Evolutionary conservation across 768 basidiomycete genomes (phyloP), one percentile per base, ranked within the genome.

Genomic region (Piloderma croceum): DNA sequence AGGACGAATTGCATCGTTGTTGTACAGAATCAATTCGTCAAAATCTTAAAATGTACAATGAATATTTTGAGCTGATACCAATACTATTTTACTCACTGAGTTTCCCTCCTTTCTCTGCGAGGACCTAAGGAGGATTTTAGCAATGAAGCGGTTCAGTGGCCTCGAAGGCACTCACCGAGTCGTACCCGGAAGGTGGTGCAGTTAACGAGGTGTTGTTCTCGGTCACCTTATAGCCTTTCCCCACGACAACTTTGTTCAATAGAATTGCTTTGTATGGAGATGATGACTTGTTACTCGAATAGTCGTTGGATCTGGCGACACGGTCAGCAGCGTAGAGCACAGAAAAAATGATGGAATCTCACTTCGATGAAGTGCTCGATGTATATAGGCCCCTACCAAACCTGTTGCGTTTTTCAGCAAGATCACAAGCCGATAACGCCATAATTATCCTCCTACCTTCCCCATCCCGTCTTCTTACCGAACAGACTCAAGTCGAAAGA

Each of bases 291-390:
- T 81, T 82, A 38, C 63, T 66, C 9, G 81, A 81, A 52, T 85
- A 85, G 58, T 85, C 82, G 44, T 83, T 78, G 13, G 82, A 81
- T 49, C 76, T 77, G 27, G 9, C 35, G 24, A 18, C 20, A 13
- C 33, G 41, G 31, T 33, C 6, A 39, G 31, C 5, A 40, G 37
- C 13, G 12, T 10, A 27, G 10, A 36, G 32, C 19, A 31, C 15
- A 12, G 24, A 7, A 12, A 15, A 46, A 34, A 36, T 24, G 13
- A 19, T 3, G 3, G 24, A 5, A 3, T 46, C 71, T 42, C 41
- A 77, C 73, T 84, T 84, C 6, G 82, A 84, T n/a, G 83, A 83
- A 2, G 82, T 84, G n/a, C 79, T 79, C 5, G 81, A 81, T 2
- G 81, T 83, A 53, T 83, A 84, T 31, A 83, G 79, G 19, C 82